Evolutionary conservation across 768 basidiomycete species (phyloP), one percentile per base, ranked within the genome.

Genomic region (Mycena alexandri): DNA sequence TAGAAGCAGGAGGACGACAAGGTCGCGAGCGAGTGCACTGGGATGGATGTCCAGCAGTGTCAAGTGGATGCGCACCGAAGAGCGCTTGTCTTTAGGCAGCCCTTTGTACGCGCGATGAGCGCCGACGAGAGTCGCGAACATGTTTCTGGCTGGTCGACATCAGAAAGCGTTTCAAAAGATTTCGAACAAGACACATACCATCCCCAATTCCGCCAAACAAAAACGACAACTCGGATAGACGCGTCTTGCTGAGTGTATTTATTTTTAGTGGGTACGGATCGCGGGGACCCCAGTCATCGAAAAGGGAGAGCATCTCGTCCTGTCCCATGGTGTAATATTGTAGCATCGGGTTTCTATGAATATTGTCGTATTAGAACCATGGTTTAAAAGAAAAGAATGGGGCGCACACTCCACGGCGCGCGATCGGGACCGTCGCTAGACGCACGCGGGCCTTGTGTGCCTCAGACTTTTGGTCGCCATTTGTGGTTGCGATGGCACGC

Each of bases 141-240:
- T 74, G 57, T 79, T 76, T 10, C 75, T 73, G 12, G 68, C 72
- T 75, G 47, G 14, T 29, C 16, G 11, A 61, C 44, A 7, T 38
- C 17, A 38, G 38, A 10, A 38, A 11, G 11, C 11, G 38, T 11
- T 50, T 16, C 13, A 33, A 36, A 3, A 11, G 22, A 44, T 50
- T 8, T 43, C 5, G 17, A 41, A 41, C 8, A 47, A 25, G 25
- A 21, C 25, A 62, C 69, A 8, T 53, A 75, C 74, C 74, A 62
- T 78, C 77, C 12, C 72, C 77, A 16, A 72, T 69, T 8, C 77
- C 77, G 36, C 71, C 77, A n/a, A 78, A 69, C 21, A 76, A 65
- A 47, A 78, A 77, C 0, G 76, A 65, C 0, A 78, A 55, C 12
- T 69, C 50, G 0, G 67, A 66, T 0, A 74, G 71, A 21, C 69